A percentile compares a stretch with the other conserved stretches of the same genome.
Conservation (phyloP, 2,329 filamentous ascomycete genomes). For the Neonectria magnoliae region DNA sequence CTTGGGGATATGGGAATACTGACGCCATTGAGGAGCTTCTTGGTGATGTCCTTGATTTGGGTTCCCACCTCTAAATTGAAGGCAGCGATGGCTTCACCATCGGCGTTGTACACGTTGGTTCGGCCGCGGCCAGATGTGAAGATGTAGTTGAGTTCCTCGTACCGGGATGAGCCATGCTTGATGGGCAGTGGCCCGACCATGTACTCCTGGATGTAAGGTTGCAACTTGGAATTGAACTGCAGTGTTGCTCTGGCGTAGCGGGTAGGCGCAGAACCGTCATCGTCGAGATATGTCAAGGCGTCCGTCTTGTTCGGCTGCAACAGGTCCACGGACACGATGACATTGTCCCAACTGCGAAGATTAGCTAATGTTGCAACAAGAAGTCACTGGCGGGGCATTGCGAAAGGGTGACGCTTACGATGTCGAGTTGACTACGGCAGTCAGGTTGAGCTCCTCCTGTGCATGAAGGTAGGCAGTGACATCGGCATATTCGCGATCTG, state of each 20-base stretch:
- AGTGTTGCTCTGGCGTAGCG: slow-evolving; percentile 54
- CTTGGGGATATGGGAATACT: not conserved
- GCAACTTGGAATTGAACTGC: slow-evolving; percentile 36
- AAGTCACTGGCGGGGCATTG: not conserved
- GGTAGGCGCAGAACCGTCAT: slow-evolving; percentile 46
- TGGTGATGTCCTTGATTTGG: slow-evolving; percentile 23
- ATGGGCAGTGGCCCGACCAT: slow-evolving; percentile 50
- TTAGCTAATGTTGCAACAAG: not conserved
- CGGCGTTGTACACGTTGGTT: slow-evolving; percentile 38
- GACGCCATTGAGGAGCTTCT: slow-evolving; percentile 29
- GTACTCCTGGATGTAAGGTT: slow-evolving; percentile 53
- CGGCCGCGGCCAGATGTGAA: slow-evolving; percentile 46
- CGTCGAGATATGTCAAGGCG: slow-evolving; percentile 56
- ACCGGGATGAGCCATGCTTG: slow-evolving; percentile 47
- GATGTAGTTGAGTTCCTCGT: slow-evolving; percentile 53
- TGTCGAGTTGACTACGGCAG: slow-evolving; percentile 28
- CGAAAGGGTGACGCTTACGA: slow-evolving; percentile 19
- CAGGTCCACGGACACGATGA: slow-evolving; percentile 45
- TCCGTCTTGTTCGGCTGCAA: slow-evolving; percentile 62
- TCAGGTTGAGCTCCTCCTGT: slow-evolving; percentile 28
- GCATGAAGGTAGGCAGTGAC: slow-evolving; percentile 28
- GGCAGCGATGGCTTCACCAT: slow-evolving; percentile 22
- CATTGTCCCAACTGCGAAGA: slow-evolving; percentile 25
- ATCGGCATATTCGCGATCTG: slow-evolving; percentile 25
- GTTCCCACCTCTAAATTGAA: slow-evolving; percentile 24